Conservation (phyloP, 2,329 filamentous ascomycete genomes). For the Aureobasidium sp. region DNA sequence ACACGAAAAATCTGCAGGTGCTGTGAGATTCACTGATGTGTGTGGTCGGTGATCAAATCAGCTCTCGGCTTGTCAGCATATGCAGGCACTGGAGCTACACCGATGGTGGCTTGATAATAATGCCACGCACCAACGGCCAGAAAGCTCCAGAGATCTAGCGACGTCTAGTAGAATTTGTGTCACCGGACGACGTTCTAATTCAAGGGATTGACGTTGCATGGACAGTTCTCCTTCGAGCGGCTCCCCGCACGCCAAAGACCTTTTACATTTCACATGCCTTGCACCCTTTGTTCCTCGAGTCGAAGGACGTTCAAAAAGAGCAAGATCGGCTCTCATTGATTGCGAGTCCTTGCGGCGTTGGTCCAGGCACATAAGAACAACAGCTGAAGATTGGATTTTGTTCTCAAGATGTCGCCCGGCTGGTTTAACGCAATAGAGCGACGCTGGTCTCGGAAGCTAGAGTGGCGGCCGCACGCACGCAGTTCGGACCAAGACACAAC, state of each 20-base stretch:
- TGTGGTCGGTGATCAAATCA: neutral
- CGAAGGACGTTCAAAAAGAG: neutral
- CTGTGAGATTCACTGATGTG: neutral
- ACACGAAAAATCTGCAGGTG: neutral
- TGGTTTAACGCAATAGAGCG: neutral
- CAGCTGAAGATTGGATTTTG: neutral
- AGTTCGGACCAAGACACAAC: slow-evolving; percentile 5
- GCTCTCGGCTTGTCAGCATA: neutral
- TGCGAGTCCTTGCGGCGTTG: neutral
- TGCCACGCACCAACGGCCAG: slow-evolving; percentile 5
- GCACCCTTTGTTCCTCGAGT: neutral
- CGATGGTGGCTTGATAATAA: slow-evolving; percentile 6
- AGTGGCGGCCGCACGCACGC: slow-evolving; percentile 3
- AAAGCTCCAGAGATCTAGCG: neutral
- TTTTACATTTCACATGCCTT: neutral
- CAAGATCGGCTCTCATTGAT: neutral
- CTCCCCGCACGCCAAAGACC: slow-evolving; percentile 2
- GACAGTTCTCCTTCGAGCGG: neutral
- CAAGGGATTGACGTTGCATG: slow-evolving; percentile 1
- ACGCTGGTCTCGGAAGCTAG: slow-evolving; percentile 7
- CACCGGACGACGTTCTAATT: neutral
- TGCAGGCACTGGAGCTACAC: slow-evolving; percentile 7
- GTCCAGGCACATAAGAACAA: neutral
- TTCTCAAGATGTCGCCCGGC: neutral
- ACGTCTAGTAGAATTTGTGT: slow-evolving; percentile 3